A percentile compares a stretch with the other conserved stretches of the same genome.
Conservation (phyloP, 75 land plant genomes). For the Adiantum capillusveneris region DNA sequence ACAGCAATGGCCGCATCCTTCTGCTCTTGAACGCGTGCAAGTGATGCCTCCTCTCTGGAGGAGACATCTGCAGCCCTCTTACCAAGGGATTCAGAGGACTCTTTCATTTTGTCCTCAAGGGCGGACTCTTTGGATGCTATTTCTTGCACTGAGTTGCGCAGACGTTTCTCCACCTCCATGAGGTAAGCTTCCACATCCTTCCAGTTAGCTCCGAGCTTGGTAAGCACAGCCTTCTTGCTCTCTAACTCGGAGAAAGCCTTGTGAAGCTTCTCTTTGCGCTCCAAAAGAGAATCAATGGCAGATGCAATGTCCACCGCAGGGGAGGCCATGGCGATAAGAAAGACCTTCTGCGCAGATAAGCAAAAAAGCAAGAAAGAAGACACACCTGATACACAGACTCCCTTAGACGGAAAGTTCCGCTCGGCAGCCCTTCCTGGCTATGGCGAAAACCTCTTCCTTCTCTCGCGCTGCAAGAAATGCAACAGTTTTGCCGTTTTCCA, state of each 20-base stretch:
- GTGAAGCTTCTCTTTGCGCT: conserved; percentile 33
- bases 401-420: no score
- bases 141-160: conserved; percentile 19
- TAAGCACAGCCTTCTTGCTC: conserved; percentile 23
- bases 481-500: no score
- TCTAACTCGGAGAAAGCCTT: conserved; percentile 34
- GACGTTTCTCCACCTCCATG: conserved; percentile 23
- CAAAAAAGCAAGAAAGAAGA: no score
- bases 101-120: background rate
- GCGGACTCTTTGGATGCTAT: conserved; percentile 17
- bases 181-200: conserved; percentile 42
- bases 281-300: conserved; percentile 21
- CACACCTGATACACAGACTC: no score
- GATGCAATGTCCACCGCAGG: conserved; percentile 13
- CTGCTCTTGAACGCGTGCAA: conserved; percentile 35
- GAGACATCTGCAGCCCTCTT: conserved; percentile 36
- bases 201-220: conserved; percentile 38
- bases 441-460: no score
- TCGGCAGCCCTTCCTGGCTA: no score
- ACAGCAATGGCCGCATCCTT: conserved; percentile 43
- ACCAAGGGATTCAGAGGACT: conserved; percentile 13
- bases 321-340: no score
- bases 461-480: no score
- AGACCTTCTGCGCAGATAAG: no score
- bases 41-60: conserved; percentile 34